Evolutionary conservation across 2,329 filamentous ascomycete genomes (phyloP), one percentile per base, ranked within the genome.

Genomic region (Botryotinia globosa): DNA sequence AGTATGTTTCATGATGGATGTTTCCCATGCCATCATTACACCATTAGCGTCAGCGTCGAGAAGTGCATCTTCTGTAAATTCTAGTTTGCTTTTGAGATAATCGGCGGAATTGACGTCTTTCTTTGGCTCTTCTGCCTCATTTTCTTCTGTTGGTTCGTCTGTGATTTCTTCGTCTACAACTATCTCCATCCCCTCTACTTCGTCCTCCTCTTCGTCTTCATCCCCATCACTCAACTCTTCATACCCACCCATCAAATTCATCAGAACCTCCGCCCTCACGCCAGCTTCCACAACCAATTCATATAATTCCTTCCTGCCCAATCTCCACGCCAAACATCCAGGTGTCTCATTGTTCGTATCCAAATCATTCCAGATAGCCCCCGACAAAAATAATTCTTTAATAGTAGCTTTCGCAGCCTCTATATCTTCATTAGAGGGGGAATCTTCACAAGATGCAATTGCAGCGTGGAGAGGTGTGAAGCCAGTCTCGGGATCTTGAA

Each of bases 321-420:
- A 81, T 39, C 89, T 84, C 73, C 86, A 85, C 14, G 96, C 96
- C 61, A 98, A 84, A 81, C 95, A 98, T 12, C 94, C 96, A 0
- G 96, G 94, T 4, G 96, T 98, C 85, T 98, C 95, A 78, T 94
- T 88, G 77, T 93, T 91, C 76, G 85, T 83, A 81, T 98, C 94
- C 72, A 98, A 85, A 81, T 98, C 94, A 83, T 99, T 99, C 96
- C 96, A 99, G 77, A 98, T 98, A 18, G 94, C 96, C 45, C 96
- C 96, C 77, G 92, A 91, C 79, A 94, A 87, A 74, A 98, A 89
- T 12, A 98, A 86, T 79, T 96, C 88, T 77, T 88, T 87, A 7
- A 98, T 84, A 0, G 91, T 91, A 69, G 90, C 88, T 72, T 87
- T 86, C 4, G 90, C 92, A 56, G 88, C 87, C 64, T 90, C 87